A percentile compares a stretch with the other conserved stretches of the same genome.
phyloP scores from a whole-genome alignment of 768 basidiomycete species.

The Collybiopsis luxurians region DNA sequence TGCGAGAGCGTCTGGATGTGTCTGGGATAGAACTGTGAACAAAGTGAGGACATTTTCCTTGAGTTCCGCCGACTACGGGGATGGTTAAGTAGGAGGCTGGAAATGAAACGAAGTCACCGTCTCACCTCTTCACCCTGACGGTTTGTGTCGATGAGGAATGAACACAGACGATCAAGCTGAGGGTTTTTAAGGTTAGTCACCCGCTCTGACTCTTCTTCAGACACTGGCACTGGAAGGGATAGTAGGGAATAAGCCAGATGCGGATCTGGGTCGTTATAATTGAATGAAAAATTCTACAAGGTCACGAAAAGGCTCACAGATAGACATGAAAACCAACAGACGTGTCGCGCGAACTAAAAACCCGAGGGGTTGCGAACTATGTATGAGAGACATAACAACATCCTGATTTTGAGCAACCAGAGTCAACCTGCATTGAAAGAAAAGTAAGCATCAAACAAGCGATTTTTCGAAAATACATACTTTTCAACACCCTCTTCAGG shows the following conservation, averaged over 20 bases:
- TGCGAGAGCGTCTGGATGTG: slow-evolving; percentile 34
- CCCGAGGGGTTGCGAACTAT: slow-evolving; percentile 48
- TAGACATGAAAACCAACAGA: slow-evolving; percentile 53
- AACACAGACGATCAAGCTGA: slow-evolving; percentile 49
- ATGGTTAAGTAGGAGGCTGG: background rate
- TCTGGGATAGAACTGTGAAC: slow-evolving; percentile 39
- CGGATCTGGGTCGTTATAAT: slow-evolving; percentile 34
- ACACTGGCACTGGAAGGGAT: slow-evolving; percentile 27
- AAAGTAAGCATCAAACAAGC: slow-evolving; percentile 2
- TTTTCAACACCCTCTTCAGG: slow-evolving; percentile 39
- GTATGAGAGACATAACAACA: slow-evolving; percentile 46
- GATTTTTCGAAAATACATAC: slow-evolving; percentile 22
- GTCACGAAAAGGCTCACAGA: slow-evolving; percentile 37
- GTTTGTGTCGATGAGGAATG: slow-evolving; percentile 41
- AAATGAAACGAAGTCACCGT: background rate
- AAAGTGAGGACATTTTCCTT: slow-evolving; percentile 37
- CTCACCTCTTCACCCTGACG: slow-evolving; percentile 41
- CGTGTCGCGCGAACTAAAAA: slow-evolving; percentile 46
- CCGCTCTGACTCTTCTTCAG: slow-evolving; percentile 15
- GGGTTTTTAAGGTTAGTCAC: slow-evolving; percentile 24
- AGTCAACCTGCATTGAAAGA: slow-evolving; percentile 32
- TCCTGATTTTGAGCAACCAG: slow-evolving; percentile 35
- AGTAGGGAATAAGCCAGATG: slow-evolving; percentile 42
- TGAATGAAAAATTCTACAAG: slow-evolving; percentile 5
- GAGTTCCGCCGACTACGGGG: slow-evolving; percentile 19